Conservation (phyloP, 2,329 filamentous ascomycete species). For the Diaporthe sp. region DNA sequence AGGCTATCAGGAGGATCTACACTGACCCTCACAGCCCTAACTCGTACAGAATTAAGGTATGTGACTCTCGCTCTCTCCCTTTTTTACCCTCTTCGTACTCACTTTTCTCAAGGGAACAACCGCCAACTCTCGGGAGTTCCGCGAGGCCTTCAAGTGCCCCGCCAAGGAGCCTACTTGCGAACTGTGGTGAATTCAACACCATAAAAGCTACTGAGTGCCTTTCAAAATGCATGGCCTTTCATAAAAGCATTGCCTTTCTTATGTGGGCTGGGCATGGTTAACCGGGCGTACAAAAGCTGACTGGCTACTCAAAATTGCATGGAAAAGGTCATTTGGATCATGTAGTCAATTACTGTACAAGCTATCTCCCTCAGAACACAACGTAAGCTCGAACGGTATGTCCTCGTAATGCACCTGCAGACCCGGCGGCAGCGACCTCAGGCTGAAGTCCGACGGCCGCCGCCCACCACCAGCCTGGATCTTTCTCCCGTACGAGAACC, state of each 20-base stretch:
- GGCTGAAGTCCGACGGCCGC: constrained; percentile 21
- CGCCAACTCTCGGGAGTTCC: constrained; percentile 76
- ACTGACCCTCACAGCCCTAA: constrained; percentile 76
- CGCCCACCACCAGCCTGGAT: neutral
- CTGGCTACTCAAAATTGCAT: neutral
- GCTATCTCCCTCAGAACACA: constrained; percentile 11
- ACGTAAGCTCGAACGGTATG: neutral
- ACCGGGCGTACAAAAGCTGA: neutral
- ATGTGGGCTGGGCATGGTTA: neutral
- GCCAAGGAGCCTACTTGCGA: constrained; percentile 76
- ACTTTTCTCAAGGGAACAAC: constrained; percentile 57
- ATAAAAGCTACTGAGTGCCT: too few species aligned
- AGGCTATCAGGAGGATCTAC: constrained; percentile 68
- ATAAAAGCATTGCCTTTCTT: neutral
- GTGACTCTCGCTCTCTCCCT: neutral
- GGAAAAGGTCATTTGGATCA: neutral
- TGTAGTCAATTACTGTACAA: constrained; percentile 30
- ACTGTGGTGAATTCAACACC: constrained; percentile 72
- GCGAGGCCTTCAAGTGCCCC: constrained; percentile 75
- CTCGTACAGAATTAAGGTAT: constrained; percentile 69
- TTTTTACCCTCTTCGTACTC: neutral
- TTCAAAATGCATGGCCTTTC: too few species aligned
- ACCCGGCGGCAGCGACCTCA: neutral
- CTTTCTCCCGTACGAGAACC: constrained; percentile 6
- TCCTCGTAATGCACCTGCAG: neutral